phyloP scores from a whole-genome alignment of 225 moss, liverwort and hornwort species.

The Sphagnum contortum region DNA sequence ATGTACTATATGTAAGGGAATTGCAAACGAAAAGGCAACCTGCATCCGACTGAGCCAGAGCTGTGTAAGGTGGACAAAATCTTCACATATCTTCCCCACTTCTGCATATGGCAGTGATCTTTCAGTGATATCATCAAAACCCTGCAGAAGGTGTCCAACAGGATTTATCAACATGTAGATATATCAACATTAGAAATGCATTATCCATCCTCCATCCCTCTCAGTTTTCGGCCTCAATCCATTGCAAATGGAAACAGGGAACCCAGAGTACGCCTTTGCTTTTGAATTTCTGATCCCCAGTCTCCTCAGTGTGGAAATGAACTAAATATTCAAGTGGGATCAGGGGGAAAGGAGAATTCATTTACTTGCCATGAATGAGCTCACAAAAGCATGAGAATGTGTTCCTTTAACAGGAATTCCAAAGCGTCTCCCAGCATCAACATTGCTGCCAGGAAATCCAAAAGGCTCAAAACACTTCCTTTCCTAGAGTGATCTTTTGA shows the following conservation, averaged over 20 bases:
- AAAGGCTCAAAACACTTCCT: not conserved
- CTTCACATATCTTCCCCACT: conserved; percentile 44
- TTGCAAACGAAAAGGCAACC: conserved; percentile 13
- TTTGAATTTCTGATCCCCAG: too few species aligned
- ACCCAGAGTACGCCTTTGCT: too few species aligned
- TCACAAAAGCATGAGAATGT: conserved; percentile 95
- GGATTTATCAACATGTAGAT: not conserved
- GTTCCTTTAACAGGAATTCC: conserved; percentile 95
- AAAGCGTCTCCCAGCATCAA: conserved; percentile 82
- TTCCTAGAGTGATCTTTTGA: too few species aligned
- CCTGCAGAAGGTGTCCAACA: conserved; percentile 28
- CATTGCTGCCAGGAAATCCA: conserved; percentile 46
- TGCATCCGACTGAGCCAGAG: conserved; percentile 61
- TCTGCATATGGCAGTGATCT: conserved; percentile 44
- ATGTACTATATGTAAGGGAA: not conserved
- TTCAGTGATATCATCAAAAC: conserved; percentile 88
- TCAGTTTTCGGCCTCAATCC: too few species aligned
- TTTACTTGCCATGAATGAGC: conserved; percentile 69
- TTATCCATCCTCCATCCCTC: too few species aligned
- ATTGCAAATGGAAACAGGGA: too few species aligned
- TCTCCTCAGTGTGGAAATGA: too few species aligned
- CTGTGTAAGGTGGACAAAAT: conserved; percentile 72
- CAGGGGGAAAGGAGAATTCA: too few species aligned
- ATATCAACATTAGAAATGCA: not conserved
- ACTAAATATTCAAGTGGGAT: too few species aligned